Base-by-base conservation (phyloP, 192 early-diverging fungal genomes). In the Coemansia furcata region DNA sequence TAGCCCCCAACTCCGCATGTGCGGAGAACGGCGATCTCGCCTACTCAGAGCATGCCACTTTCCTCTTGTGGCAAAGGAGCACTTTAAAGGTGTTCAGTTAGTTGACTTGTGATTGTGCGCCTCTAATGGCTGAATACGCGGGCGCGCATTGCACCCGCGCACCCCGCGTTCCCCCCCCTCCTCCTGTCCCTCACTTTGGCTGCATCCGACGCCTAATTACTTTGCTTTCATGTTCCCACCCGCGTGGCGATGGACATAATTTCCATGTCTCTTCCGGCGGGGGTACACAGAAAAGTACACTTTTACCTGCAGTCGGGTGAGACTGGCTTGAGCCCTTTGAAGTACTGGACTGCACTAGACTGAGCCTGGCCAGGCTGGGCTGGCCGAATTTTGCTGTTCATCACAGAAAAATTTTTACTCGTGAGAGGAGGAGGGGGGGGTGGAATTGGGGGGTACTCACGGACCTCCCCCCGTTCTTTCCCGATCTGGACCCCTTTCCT, bases 1-100 rank as follows among this genome's bases (percentile, higher is more conserved):
- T 47, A 23, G 46, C 46, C 54, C 54, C 54, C 54, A 57, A 57
- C 54, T 57, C 54, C 54, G 54, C 54, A 57, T 57, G 30, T 32
- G 54, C 29, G 54, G 54, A 57, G 30, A n/a, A 17, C 14, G 54
- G 30, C 54, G 30, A 57, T 57, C 54, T 32, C 0, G 30, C 50
- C 30, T 54, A 6, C 50, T 54, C 50, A 54, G 50, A 47, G 46
- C 46, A 47, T 47, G 50, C 29, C 54, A 57, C 29, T 57, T 57
- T 57, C 54, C 30, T 17, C 54, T 57, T 57, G 54, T 57, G 54
- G 54, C 54, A 32, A 47, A 47, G 19, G 46, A 9, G 21, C 17
- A 47, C 46, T 47, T 9, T 15, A 57, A 32, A 15, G 15, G 29
- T n/a, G 12, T 47, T 47, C 19, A 21, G 46, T 47, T 9, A 15